phyloP scores from a whole-genome alignment of 176 grass and related monocot genomes.

The Bolboschoenus planiculmis region DNA sequence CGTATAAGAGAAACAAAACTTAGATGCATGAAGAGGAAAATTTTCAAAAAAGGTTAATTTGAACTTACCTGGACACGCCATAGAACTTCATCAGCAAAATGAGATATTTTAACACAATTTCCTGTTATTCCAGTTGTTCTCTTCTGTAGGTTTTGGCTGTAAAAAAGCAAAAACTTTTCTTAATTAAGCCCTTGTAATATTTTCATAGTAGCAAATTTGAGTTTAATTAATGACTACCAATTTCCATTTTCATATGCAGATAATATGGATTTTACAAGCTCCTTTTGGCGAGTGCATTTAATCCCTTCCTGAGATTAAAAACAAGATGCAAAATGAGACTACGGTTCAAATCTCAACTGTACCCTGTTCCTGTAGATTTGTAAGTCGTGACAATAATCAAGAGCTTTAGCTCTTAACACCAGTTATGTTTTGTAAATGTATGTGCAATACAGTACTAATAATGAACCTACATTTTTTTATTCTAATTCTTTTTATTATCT shows the following conservation, averaged over 20 bases:
- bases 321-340: constrained; percentile 17
- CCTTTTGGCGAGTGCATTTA: constrained; percentile 44
- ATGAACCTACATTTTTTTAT: neutral
- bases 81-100: constrained; percentile 55
- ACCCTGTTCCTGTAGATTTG: constrained; percentile 19
- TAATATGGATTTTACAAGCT: constrained; percentile 51
- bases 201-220: constrained; percentile 23
- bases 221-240: constrained; percentile 46
- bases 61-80: constrained; percentile 71
- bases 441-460: neutral
- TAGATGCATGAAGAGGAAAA: neutral
- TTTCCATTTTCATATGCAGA: constrained; percentile 47
- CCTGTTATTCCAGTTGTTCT: constrained; percentile 45
- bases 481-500: neutral
- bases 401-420: neutral
- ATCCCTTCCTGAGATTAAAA: constrained; percentile 41
- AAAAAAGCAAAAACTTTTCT: constrained; percentile 20
- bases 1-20: neutral
- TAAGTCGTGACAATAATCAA: neutral
- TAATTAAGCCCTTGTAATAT: constrained; percentile 6
- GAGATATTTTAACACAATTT: constrained; percentile 59
- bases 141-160: constrained; percentile 56
- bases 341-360: constrained; percentile 14
- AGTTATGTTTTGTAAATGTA: neutral
- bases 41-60: constrained; percentile 6